Evolutionary conservation across 2,329 filamentous ascomycete genomes (phyloP).

Genomic region (Nigrograna mackinnonii): DNA sequence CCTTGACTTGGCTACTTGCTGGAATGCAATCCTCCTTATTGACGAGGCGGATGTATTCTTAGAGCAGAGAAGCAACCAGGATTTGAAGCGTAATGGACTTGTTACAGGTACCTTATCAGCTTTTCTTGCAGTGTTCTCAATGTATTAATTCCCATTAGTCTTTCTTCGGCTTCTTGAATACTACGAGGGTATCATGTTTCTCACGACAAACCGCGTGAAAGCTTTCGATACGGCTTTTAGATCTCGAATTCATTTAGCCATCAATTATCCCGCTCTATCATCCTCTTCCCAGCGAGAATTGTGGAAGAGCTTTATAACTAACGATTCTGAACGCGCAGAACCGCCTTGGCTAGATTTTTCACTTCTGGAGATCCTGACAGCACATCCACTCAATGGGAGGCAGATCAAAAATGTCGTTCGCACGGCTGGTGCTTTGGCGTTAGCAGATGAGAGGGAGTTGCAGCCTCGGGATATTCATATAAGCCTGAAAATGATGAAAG

Average conservation of each 20-base stretch:
- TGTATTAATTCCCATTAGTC: too few species aligned
- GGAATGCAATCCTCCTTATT: background rate
- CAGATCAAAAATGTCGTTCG: constrained; percentile 4
- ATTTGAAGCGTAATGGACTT: too few species aligned
- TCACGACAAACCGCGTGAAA: too few species aligned
- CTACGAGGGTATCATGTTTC: too few species aligned
- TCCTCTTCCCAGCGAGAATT: background rate
- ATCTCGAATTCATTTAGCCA: too few species aligned
- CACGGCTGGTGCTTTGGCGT: constrained; percentile 5
- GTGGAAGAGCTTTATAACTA: background rate
- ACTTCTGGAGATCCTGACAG: background rate
- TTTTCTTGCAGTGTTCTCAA: too few species aligned
- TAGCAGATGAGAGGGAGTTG: background rate
- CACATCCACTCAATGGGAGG: background rate
- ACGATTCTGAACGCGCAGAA: background rate
- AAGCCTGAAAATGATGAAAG: constrained; percentile 1
- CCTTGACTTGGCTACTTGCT: constrained; percentile 30
- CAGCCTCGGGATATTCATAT: background rate
- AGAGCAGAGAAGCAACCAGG: too few species aligned
- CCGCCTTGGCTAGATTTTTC: background rate
- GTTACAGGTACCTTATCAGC: too few species aligned
- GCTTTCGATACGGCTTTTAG: too few species aligned
- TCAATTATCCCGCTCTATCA: background rate
- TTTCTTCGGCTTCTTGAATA: too few species aligned
- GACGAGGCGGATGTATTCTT: too few species aligned